These are phyloP conservation scores for Mycena amicta DNA, from an alignment of 768 basidiomycete genomes.

Conservation along the genomic window DNA sequence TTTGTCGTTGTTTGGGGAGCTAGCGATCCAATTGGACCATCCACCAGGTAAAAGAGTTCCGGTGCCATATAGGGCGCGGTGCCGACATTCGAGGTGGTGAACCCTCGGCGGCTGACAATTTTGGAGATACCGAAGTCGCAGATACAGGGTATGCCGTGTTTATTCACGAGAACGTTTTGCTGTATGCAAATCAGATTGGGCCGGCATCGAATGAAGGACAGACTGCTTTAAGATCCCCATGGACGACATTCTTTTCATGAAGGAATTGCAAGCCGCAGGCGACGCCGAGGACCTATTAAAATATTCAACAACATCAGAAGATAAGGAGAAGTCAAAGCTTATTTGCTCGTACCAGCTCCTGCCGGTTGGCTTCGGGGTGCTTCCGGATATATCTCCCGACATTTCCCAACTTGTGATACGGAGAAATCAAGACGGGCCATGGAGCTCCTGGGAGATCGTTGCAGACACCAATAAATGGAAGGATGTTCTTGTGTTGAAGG, in stretches of 20 bases:
- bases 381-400: conserved; percentile 6
- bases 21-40: not conserved
- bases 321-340: not conserved
- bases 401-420: conserved; percentile 14
- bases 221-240: conserved; percentile 28
- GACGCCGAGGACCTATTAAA: conserved; percentile 21
- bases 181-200: not conserved
- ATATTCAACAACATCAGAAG: not conserved
- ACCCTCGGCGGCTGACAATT: conserved; percentile 7
- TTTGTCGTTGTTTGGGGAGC: conserved; percentile 4
- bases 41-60: conserved; percentile 16
- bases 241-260: conserved; percentile 24
- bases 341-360: too few species aligned
- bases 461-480: conserved; percentile 21
- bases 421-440: conserved; percentile 11
- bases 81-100: conserved; percentile 16
- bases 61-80: conserved; percentile 26
- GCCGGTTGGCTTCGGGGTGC: not conserved
- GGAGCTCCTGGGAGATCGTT: conserved; percentile 1
- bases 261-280: conserved; percentile 24
- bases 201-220: not conserved
- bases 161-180: conserved; percentile 28
- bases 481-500: conserved; percentile 19
- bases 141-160: conserved; percentile 18
- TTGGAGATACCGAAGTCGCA: conserved; percentile 28